Evolutionary conservation across 495 filamentous ascomycete species (phyloP).

Genomic region (Viridothelium virens): DNA sequence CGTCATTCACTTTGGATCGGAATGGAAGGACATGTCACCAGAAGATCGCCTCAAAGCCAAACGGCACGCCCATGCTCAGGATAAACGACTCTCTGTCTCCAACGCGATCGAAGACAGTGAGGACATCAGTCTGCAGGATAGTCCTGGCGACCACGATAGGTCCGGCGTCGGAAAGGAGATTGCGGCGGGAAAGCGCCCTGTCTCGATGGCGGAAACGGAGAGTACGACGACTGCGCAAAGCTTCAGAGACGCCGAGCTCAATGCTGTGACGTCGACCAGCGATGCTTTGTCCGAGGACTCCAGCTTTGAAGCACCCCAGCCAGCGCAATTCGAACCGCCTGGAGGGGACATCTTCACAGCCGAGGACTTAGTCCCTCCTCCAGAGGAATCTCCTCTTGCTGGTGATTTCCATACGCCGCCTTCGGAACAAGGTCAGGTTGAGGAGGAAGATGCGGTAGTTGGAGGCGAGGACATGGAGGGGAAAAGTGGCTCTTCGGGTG

Average conservation of each 20-base stretch:
- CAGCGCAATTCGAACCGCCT: not conserved
- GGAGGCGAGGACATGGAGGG: not conserved
- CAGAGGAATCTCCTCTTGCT: not conserved
- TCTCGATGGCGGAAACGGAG: not conserved
- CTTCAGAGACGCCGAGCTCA: not conserved
- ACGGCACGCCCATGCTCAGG: not conserved
- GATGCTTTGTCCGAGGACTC: slow-evolving; percentile 2
- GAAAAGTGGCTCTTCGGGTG: not conserved
- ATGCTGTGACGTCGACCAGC: not conserved
- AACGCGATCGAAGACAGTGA: slow-evolving; percentile 8
- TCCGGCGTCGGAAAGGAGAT: not conserved
- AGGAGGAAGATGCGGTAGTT: not conserved
- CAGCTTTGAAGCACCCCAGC: not conserved
- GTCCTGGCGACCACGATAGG: not conserved
- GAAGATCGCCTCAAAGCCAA: not conserved
- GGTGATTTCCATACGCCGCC: slow-evolving; percentile 4
- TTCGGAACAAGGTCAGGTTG: not conserved
- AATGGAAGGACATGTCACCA: slow-evolving; percentile 44
- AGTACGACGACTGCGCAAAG: slow-evolving; percentile 1
- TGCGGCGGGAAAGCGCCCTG: not conserved
- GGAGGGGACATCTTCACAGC: not conserved
- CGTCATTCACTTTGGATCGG: slow-evolving; percentile 85
- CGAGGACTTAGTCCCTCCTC: not conserved
- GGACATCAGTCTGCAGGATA: not conserved
- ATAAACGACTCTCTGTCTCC: not conserved